Evolutionary conservation across 345 rosid genomes (phyloP).

Genomic region (Lumnitzera racemosa): DNA sequence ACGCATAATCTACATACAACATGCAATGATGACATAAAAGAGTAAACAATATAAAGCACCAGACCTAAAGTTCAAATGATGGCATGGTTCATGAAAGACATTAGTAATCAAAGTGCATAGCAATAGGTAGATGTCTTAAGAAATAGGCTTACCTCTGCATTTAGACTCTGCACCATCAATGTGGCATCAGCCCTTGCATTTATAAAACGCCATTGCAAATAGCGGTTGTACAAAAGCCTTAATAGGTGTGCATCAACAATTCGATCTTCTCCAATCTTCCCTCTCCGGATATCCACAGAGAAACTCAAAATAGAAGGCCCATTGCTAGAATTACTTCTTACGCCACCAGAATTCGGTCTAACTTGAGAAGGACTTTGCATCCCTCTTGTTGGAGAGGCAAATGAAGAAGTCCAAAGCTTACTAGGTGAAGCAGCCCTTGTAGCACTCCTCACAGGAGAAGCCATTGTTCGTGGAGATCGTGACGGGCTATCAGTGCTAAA

Average conservation of each 20-base stretch:
- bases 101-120: too few relatives aligned
- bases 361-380: conserved; percentile 60
- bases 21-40: too few relatives aligned
- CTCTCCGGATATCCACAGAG: conserved; percentile 80
- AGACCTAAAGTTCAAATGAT: too few relatives aligned
- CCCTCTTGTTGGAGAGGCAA: conserved; percentile 49
- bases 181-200: conserved; percentile 77
- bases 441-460: conserved; percentile 56
- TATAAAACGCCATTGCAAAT: conserved; percentile 82
- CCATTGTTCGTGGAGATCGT: conserved; percentile 51
- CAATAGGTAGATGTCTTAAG: too few relatives aligned
- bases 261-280: conserved; percentile 69
- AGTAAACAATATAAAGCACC: too few relatives aligned
- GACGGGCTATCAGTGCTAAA: conserved; percentile 45
- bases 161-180: conserved; percentile 49
- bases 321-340: conserved; percentile 29
- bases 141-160: conserved; percentile 53
- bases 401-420: conserved; percentile 58
- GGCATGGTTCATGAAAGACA: too few relatives aligned
- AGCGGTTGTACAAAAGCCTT: conserved; percentile 77
- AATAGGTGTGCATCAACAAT: conserved; percentile 69
- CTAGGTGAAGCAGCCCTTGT: conserved; percentile 70
- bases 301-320: conserved; percentile 79
- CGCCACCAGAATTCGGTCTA: conserved; percentile 37
- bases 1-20: too few relatives aligned